A percentile compares a stretch with the other conserved stretches of the same genome.
Evolutionary conservation across 1,284 basidiomycete genomes (phyloP).

Genomic region (Phellinidium pouzarii): DNA sequence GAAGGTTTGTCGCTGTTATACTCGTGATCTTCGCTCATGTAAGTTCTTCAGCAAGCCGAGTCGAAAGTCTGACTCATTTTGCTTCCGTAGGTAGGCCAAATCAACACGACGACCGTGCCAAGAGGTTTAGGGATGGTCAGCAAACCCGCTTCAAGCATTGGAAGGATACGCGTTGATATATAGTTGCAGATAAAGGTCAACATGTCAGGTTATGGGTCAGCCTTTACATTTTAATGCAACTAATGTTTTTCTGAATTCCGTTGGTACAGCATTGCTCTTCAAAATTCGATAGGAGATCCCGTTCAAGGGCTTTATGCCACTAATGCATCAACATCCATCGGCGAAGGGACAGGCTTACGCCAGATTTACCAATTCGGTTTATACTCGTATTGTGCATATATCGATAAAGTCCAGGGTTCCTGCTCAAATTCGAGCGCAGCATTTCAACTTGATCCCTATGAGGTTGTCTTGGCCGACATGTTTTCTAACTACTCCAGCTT

Average conservation of each 20-base stretch:
- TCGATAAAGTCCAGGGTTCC: constrained; percentile 49
- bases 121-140: constrained; percentile 65
- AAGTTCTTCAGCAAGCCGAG: constrained; percentile 26
- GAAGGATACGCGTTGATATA: background rate
- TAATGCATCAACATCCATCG: constrained; percentile 59
- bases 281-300: constrained; percentile 46
- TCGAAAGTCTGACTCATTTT: constrained; percentile 16
- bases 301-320: constrained; percentile 60
- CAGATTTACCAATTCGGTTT: constrained; percentile 69
- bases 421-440: constrained; percentile 60
- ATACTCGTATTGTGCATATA: constrained; percentile 70
- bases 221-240: constrained; percentile 3
- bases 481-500: constrained; percentile 48
- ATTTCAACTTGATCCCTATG: constrained; percentile 53
- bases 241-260: background rate
- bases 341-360: constrained; percentile 50
- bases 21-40: constrained; percentile 78
- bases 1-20: constrained; percentile 56
- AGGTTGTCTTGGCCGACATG: constrained; percentile 60
- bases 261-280: constrained; percentile 41
- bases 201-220: constrained; percentile 62
- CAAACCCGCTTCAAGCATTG: constrained; percentile 12
- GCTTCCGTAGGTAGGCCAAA: constrained; percentile 64
- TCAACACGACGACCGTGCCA: constrained; percentile 66
- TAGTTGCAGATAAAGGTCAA: constrained; percentile 57